phyloP scores from a whole-genome alignment of 106 monocot species.

The Phalaenopsis equestris region DNA sequence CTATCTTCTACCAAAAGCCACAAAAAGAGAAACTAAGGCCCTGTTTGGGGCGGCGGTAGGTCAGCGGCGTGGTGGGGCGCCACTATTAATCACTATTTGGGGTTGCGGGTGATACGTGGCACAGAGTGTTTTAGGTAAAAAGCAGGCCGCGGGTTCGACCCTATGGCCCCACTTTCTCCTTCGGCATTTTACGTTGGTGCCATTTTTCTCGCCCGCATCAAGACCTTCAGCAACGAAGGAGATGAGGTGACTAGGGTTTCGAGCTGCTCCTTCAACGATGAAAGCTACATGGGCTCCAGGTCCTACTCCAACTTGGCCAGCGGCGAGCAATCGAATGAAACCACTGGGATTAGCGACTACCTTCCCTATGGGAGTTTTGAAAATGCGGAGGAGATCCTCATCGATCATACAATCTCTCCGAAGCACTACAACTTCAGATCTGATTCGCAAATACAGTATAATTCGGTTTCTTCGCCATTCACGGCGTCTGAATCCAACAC shows the following conservation, averaged over 20 bases:
- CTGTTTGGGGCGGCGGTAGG: too few species aligned
- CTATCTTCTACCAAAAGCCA: too few species aligned
- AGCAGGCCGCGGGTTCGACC: too few species aligned
- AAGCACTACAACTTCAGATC: background rate
- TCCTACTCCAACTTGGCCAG: conserved; percentile 25
- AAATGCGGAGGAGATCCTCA: background rate
- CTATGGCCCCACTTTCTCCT: too few species aligned
- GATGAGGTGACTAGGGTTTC: conserved; percentile 17
- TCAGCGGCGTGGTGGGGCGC: too few species aligned
- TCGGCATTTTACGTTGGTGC: too few species aligned
- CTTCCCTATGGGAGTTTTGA: background rate
- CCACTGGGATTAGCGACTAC: background rate
- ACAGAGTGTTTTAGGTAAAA: too few species aligned
- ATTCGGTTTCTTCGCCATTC: background rate
- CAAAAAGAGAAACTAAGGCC: too few species aligned
- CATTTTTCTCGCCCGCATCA: conserved; percentile 4
- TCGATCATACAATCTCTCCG: background rate
- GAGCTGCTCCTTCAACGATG: conserved; percentile 41
- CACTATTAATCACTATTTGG: too few species aligned
- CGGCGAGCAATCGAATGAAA: conserved; percentile 20
- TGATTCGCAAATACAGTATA: background rate
- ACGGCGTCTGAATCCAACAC: conserved; percentile 2
- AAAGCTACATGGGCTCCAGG: conserved; percentile 38
- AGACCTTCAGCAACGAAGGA: conserved; percentile 38
- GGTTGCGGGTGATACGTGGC: too few species aligned